These are phyloP conservation scores for Ballota nigra DNA, from an alignment of 257 asterid genomes.

Conservation along the genomic window DNA sequence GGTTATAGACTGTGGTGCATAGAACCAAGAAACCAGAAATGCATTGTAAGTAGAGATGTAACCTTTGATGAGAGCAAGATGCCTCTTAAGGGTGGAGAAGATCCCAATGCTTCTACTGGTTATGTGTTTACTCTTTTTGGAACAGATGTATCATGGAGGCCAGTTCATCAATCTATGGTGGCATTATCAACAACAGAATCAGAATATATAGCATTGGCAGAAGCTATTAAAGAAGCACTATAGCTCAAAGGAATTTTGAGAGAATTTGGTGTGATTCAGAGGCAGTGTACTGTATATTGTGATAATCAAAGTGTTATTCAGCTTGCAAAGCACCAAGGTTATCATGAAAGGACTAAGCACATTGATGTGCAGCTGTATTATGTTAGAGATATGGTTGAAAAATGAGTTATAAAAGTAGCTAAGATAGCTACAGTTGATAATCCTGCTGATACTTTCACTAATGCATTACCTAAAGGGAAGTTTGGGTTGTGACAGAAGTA, in stretches of 20 bases:
- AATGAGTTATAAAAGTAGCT: too few species aligned
- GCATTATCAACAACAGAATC: background rate
- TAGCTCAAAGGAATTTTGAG: background rate
- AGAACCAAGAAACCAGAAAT: background rate
- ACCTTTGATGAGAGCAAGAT: background rate
- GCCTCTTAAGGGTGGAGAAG: background rate
- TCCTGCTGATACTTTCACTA: too few species aligned
- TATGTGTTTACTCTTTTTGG: background rate
- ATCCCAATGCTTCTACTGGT: background rate
- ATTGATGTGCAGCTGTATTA: too few species aligned
- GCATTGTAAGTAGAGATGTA: background rate
- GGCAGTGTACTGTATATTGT: background rate
- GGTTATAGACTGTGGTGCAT: background rate
- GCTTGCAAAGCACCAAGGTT: too few species aligned
- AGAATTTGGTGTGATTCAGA: background rate
- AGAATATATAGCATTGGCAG: background rate
- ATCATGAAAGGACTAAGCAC: too few species aligned
- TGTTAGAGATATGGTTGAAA: too few species aligned
- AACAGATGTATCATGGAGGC: background rate
- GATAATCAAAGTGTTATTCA: too few species aligned
- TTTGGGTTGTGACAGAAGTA: too few species aligned
- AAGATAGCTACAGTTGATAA: too few species aligned
- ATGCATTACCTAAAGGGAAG: too few species aligned
- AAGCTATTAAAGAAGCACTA: background rate
- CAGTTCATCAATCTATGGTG: background rate